These are phyloP conservation scores for Lichtheimia ramosa DNA, from an alignment of 371 early-diverging fungal genomes.

Conservation along the genomic window DNA sequence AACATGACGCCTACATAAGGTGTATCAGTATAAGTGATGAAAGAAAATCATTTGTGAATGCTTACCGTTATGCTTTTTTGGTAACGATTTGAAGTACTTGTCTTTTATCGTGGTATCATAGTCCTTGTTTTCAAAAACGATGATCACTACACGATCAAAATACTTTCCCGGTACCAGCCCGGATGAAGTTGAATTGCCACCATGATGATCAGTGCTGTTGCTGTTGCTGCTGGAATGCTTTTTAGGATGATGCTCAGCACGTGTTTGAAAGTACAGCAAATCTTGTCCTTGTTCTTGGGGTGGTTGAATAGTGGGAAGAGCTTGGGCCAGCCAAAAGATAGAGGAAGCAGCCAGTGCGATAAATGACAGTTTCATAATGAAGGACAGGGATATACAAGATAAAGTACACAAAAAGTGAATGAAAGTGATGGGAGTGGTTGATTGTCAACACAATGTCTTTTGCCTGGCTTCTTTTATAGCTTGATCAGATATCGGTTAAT, in stretches of 20 bases:
- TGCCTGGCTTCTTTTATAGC: background rate
- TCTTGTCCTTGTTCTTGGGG: too few relatives aligned
- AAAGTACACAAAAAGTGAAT: too few relatives aligned
- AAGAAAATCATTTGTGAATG: background rate
- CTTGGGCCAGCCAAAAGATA: slow-evolving; percentile 8
- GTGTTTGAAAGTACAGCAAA: too few relatives aligned
- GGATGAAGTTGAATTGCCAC: background rate
- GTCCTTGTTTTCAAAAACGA: slow-evolving; percentile 54
- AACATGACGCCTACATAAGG: slow-evolving; percentile 21
- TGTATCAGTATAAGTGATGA: slow-evolving; percentile 1
- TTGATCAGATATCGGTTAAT: background rate
- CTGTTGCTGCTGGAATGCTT: too few relatives aligned
- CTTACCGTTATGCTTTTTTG: slow-evolving; percentile 23
- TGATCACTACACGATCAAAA: slow-evolving; percentile 49
- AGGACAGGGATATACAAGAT: background rate
- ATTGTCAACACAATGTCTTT: background rate
- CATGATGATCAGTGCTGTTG: too few relatives aligned
- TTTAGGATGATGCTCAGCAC: too few relatives aligned
- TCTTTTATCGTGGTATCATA: slow-evolving; percentile 36
- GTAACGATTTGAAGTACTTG: slow-evolving; percentile 31
- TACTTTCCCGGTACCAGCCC: slow-evolving; percentile 24
- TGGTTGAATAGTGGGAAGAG: slow-evolving; percentile 1
- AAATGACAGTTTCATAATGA: slow-evolving; percentile 6
- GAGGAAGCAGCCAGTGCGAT: slow-evolving; percentile 11
- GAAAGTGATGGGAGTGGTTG: too few relatives aligned